Conservation (phyloP, 805 yeast genomes). For the Pichia sporocuriosa region DNA sequence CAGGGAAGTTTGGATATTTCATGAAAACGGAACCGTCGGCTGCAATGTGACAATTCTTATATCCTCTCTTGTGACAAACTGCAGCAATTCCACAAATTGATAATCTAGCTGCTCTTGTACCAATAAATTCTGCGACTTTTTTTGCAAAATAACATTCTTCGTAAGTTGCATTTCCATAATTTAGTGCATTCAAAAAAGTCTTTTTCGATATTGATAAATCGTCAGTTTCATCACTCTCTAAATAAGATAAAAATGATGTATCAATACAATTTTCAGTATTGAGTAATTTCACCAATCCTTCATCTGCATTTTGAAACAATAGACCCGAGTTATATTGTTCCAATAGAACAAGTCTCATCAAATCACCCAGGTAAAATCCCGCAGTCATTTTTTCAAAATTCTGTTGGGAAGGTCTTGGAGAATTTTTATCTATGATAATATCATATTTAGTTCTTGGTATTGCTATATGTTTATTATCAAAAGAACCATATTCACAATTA, state of each 20-base stretch:
- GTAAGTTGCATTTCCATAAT: constrained; percentile 55
- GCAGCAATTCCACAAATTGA: constrained; percentile 97
- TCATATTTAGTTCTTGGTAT: constrained; percentile 93
- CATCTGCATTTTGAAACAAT: constrained; percentile 48
- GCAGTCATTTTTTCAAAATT: constrained; percentile 97
- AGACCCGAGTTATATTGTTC: constrained; percentile 63
- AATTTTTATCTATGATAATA: constrained; percentile 68
- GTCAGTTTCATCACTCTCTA: constrained; percentile 88
- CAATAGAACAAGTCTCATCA: constrained; percentile 71
- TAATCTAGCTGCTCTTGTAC: constrained; percentile 90
- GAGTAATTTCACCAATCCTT: constrained; percentile 56
- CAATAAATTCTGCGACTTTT: constrained; percentile 78
- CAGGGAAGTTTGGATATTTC: constrained; percentile 90
- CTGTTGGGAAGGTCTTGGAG: constrained; percentile 98
- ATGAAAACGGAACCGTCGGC: constrained; percentile 97
- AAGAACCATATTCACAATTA: constrained; percentile 98
- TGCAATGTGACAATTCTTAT: constrained; percentile 78
- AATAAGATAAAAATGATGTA: constrained; percentile 78
- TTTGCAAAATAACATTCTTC: constrained; percentile 83
- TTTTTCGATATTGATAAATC: constrained; percentile 71
- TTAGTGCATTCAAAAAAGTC: constrained; percentile 52
- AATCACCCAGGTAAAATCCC: constrained; percentile 94
- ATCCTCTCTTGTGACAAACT: constrained; percentile 80
- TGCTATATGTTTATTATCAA: constrained; percentile 82
- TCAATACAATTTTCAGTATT: constrained; percentile 69